A percentile compares a stretch with the other conserved stretches of the same genome.
Evolutionary conservation across 2,329 filamentous ascomycete species (phyloP).

Genomic region (Dothistroma pini): DNA sequence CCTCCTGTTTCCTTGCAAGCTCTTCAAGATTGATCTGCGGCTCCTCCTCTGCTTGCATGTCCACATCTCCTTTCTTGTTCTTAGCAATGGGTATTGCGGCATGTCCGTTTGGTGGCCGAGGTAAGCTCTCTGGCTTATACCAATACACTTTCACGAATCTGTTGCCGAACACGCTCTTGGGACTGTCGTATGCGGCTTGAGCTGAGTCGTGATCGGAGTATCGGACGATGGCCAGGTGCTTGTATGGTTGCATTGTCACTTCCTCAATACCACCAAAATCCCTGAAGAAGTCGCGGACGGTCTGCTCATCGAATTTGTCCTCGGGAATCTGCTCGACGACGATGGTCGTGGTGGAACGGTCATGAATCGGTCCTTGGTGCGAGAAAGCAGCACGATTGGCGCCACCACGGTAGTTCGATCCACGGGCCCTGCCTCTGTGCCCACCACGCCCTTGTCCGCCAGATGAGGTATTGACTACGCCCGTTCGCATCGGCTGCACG

Average conservation of each 20-base stretch:
- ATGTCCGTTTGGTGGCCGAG: constrained; percentile 13
- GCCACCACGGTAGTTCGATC: constrained; percentile 28
- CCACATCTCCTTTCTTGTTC: constrained; percentile 21
- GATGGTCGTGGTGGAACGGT: constrained; percentile 62
- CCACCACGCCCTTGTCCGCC: constrained; percentile 41
- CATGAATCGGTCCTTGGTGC: constrained; percentile 58
- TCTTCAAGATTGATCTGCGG: constrained; percentile 66
- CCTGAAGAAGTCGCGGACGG: constrained; percentile 65
- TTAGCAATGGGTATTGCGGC: not conserved
- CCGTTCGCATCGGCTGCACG: constrained; percentile 23
- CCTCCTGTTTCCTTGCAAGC: constrained; percentile 64
- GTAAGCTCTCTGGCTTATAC: constrained; percentile 52
- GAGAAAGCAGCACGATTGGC: constrained; percentile 59
- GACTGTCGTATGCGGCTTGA: constrained; percentile 67
- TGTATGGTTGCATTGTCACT: constrained; percentile 63
- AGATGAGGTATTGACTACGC: constrained; percentile 13
- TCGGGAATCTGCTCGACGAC: constrained; percentile 76
- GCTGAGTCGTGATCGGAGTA: constrained; percentile 65
- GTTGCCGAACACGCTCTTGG: constrained; percentile 79
- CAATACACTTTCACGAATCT: constrained; percentile 82
- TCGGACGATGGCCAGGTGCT: constrained; percentile 65
- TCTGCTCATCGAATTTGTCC: constrained; percentile 62
- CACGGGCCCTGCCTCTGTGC: constrained; percentile 35
- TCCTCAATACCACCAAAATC: constrained; percentile 66
- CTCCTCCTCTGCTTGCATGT: constrained; percentile 40